Base-by-base conservation (phyloP, 2,329 filamentous ascomycete genomes). In the Pezicula rhizophila region DNA sequence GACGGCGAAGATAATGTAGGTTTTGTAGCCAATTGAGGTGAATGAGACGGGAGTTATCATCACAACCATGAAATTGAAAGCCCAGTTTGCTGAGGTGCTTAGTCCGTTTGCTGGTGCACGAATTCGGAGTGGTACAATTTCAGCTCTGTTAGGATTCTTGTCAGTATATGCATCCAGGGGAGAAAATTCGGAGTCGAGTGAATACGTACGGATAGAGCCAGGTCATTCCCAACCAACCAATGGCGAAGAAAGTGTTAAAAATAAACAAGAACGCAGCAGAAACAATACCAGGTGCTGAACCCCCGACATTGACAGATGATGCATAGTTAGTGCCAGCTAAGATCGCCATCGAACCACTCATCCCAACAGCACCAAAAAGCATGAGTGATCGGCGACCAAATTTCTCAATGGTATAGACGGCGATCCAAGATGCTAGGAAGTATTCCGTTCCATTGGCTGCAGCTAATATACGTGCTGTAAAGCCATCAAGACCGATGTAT, bases 351-450 rank as follows among this genome's bases (percentile, higher is more conserved):
- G 79, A 81, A 3, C 72, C 60, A 20, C 78, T 78, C 70, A 82
- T 80, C 0, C 79, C 80, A 23, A 75, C 67, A 0, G 79, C 78
- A 45, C 84, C 84, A 53, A 86, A 78, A 12, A 89, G 66, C 82
- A 89, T 87, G 52, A 89, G 75, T 60, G 78, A 77, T 14, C 85
- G 76, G 31, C 85, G 80, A 10, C 82, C 82, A 2, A 82, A 76
- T 2, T 79, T 75, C 64, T 74, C 71, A 45, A 73, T 72, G 2
- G 65, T 57, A 10, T 63, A 64, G 2, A 68, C 48, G 2, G 67
- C 64, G 8, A 68, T 58, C 12, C 63, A 60, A 0, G 64, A 66
- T 1, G 66, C 65, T 5, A 68, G 48, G 48, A 67, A 67, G 51
- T 68, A 69, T 38, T 67, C 64, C 4, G 66, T 68, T 23, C 73